Percentiles rank a stretch among this genome's conserved stretches.
Evolutionary conservation across 78 protist genomes (phyloP).

Genomic region (Pigoraptor vietnamica): DNA sequence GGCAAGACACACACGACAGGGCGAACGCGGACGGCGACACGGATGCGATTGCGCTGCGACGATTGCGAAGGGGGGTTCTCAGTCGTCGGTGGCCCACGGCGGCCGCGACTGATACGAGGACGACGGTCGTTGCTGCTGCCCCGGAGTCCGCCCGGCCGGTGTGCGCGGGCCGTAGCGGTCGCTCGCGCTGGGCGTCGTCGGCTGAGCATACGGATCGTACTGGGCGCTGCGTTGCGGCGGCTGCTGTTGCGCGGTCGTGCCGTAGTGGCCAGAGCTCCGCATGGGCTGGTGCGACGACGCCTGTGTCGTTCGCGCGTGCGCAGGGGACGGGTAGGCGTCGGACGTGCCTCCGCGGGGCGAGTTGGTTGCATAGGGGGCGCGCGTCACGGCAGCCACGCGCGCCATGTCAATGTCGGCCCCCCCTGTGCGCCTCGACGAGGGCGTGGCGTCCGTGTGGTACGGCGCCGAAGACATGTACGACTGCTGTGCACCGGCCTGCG

Average conservation of each 20-base stretch:
- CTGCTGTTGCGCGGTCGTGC: background rate
- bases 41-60: too few relatives aligned
- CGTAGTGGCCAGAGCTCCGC: background rate
- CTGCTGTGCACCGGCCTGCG: too few relatives aligned
- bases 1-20: background rate
- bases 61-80: background rate
- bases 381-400: background rate
- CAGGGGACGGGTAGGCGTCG: too few relatives aligned
- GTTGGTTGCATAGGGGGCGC: background rate
- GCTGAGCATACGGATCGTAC: background rate
- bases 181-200: background rate
- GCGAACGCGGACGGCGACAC: background rate
- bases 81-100: background rate
- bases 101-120: background rate
- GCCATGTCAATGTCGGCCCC: background rate
- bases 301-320: background rate
- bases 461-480: background rate
- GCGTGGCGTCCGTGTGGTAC: background rate
- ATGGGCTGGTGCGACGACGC: background rate
- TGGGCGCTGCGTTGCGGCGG: background rate
- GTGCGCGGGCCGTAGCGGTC: background rate
- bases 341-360: background rate
- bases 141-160: background rate
- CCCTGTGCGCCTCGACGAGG: too few relatives aligned
- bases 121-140: too few relatives aligned